Evolutionary conservation across 352 stramenopile species (phyloP).

Genomic region (Globisporangium nodosum): DNA sequence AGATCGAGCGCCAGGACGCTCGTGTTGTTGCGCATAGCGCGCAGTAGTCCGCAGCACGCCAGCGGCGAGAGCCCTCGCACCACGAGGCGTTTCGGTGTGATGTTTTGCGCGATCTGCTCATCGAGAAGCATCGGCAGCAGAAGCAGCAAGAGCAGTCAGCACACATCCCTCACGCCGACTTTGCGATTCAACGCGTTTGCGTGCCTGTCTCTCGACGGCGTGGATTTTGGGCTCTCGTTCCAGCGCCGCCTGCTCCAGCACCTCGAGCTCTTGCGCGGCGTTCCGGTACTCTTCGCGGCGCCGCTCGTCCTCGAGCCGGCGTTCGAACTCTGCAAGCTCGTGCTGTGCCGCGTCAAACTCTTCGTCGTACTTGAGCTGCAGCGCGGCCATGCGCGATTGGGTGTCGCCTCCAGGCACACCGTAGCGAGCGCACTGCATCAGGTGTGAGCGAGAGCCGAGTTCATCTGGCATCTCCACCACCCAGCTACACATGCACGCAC

Average conservation of each 20-base stretch:
- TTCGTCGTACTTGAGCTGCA: conserved; percentile 61
- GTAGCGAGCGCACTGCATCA: conserved; percentile 43
- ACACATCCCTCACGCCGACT: too few species aligned
- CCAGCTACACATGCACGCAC: conserved; percentile 12
- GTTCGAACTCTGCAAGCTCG: conserved; percentile 34
- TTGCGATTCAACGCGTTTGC: background rate
- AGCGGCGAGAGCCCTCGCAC: conserved; percentile 45
- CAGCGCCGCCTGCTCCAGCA: conserved; percentile 34
- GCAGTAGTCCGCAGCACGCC: conserved; percentile 46
- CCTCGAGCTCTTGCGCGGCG: conserved; percentile 29
- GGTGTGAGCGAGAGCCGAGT: background rate
- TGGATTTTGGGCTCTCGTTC: conserved; percentile 37
- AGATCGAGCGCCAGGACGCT: conserved; percentile 56
- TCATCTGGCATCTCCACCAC: background rate
- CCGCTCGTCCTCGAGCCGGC: conserved; percentile 36
- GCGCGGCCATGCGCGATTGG: conserved; percentile 27
- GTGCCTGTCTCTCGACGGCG: conserved; percentile 37
- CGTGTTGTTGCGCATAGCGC: conserved; percentile 50
- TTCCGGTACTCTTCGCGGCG: conserved; percentile 40
- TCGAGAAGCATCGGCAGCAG: background rate
- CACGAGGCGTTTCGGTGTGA: conserved; percentile 38
- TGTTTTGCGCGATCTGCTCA: conserved; percentile 39
- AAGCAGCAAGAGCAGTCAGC: background rate
- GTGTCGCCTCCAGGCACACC: conserved; percentile 40
- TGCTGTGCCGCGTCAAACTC: conserved; percentile 34